A percentile compares a stretch with the other conserved stretches of the same genome.
Evolutionary conservation across 1,139 yeast genomes (phyloP).

Genomic region (Protomyces macrosporus): DNA sequence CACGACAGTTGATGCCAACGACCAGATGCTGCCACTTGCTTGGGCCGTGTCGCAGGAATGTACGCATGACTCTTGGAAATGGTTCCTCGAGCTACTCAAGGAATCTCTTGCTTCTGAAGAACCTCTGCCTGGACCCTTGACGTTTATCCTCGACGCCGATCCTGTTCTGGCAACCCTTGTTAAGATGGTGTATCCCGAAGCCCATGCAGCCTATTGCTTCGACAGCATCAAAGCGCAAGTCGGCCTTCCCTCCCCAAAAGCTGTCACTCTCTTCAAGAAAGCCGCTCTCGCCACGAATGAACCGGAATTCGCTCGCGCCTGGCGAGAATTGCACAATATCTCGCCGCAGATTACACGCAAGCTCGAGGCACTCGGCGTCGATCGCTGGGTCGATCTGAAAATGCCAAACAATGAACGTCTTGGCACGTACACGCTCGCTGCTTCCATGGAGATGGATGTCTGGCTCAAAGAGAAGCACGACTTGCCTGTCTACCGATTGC

Average conservation of each 20-base stretch:
- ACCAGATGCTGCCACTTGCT: neutral
- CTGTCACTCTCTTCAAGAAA: neutral
- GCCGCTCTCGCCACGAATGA: neutral
- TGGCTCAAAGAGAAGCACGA: neutral
- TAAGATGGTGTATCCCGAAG: neutral
- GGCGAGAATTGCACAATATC: neutral
- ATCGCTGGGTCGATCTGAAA: neutral
- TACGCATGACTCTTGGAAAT: neutral
- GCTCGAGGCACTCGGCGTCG: neutral
- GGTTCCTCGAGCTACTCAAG: neutral
- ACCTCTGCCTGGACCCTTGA: neutral
- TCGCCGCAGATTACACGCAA: neutral
- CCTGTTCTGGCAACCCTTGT: neutral
- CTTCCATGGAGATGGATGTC: neutral
- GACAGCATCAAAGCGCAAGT: neutral
- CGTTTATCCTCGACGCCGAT: neutral
- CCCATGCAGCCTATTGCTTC: neutral
- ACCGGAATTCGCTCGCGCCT: neutral
- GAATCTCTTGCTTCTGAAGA: neutral
- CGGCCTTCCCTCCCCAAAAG: neutral
- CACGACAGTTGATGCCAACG: neutral
- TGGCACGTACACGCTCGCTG: neutral
- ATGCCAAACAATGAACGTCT: neutral
- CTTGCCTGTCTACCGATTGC: neutral
- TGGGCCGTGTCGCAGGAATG: neutral